Conservation (phyloP, 768 basidiomycete species). For the Tephrocybe sp. region DNA sequence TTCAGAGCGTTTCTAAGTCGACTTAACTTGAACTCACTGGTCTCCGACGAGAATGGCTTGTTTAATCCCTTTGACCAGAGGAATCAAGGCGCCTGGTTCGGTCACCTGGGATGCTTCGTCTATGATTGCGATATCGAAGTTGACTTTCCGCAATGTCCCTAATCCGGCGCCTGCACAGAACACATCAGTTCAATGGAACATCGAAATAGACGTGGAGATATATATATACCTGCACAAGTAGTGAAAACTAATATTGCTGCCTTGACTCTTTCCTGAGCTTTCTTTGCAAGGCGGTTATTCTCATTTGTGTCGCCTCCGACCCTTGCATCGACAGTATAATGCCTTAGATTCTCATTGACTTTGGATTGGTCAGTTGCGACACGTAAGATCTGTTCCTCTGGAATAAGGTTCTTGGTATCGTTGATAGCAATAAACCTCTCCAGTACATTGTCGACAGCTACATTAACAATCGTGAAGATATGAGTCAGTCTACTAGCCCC, state of each 20-base stretch:
- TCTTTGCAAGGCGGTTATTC: slow-evolving; percentile 51
- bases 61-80: slow-evolving; percentile 60
- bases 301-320: slow-evolving; percentile 64
- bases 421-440: slow-evolving; percentile 58
- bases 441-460: slow-evolving; percentile 70
- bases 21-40: slow-evolving; percentile 45
- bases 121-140: slow-evolving; percentile 62
- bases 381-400: slow-evolving; percentile 58
- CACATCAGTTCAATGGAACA: neutral
- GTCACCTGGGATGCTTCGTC: slow-evolving; percentile 74
- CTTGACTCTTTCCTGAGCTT: slow-evolving; percentile 57
- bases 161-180: slow-evolving; percentile 45
- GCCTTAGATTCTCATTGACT: slow-evolving; percentile 54
- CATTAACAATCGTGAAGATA: neutral
- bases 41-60: slow-evolving; percentile 65
- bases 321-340: slow-evolving; percentile 61
- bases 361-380: slow-evolving; percentile 65
- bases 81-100: slow-evolving; percentile 62
- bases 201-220: neutral
- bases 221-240: slow-evolving; percentile 52
- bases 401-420: slow-evolving; percentile 36
- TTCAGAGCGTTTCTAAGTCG: neutral
- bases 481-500: too few relatives aligned
- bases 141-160: slow-evolving; percentile 49
- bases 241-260: slow-evolving; percentile 59